Conservation (phyloP, 129 eudicot genomes). For the Centaurea solstitialis region DNA sequence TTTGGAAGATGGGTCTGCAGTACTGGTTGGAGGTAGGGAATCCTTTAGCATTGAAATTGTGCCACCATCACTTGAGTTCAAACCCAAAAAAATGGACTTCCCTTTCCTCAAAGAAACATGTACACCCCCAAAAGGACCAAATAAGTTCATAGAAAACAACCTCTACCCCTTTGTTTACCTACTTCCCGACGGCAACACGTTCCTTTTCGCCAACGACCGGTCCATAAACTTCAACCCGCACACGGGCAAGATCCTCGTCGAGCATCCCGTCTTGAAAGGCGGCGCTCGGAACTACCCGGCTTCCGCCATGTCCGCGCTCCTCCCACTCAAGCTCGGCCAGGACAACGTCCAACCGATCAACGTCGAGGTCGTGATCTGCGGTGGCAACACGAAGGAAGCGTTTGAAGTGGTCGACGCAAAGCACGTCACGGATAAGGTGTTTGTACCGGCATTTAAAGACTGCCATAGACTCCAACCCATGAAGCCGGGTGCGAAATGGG, state of each 20-base stretch:
- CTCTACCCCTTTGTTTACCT: slow-evolving; percentile 69
- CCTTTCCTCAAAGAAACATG: slow-evolving; percentile 61
- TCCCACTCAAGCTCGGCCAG: slow-evolving; percentile 40
- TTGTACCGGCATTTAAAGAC: slow-evolving; percentile 48
- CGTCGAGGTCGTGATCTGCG: slow-evolving; percentile 69
- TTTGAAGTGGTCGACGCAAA: slow-evolving; percentile 42
- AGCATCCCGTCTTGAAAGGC: slow-evolving; percentile 45
- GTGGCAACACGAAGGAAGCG: slow-evolving; percentile 60
- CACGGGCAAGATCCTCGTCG: slow-evolving; percentile 24
- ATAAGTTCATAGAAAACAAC: slow-evolving; percentile 52
- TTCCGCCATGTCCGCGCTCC: slow-evolving; percentile 53
- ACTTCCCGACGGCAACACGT: slow-evolving; percentile 63
- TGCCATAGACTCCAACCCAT: slow-evolving; percentile 57
- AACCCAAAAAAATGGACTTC: slow-evolving; percentile 30
- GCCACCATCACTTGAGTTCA: slow-evolving; percentile 42
- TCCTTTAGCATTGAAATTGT: slow-evolving; percentile 57
- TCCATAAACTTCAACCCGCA: slow-evolving; percentile 36
- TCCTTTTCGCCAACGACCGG: slow-evolving; percentile 57
- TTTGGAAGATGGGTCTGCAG: slow-evolving; percentile 62
- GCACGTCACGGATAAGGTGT: slow-evolving; percentile 30
- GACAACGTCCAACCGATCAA: slow-evolving; percentile 8
- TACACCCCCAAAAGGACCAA: slow-evolving; percentile 34
- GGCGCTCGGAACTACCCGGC: slow-evolving; percentile 83
- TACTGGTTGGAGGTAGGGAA: slow-evolving; percentile 67
- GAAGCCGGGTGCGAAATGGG: slow-evolving; percentile 50